phyloP scores from a whole-genome alignment of 805 yeast genomes.

The Spathaspora gorwiae region DNA sequence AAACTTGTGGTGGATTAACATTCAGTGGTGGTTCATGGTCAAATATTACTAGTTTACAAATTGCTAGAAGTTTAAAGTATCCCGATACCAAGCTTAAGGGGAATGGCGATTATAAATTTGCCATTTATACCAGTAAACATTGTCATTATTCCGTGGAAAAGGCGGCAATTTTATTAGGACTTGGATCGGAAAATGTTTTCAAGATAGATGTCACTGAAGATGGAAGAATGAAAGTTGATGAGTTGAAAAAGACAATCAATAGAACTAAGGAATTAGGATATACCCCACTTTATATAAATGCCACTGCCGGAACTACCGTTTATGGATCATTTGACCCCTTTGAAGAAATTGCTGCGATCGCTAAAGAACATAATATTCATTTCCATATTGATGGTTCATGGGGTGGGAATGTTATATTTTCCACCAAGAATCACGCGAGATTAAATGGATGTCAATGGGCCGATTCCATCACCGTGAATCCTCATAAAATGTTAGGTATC shows the following conservation, averaged over 20 bases:
- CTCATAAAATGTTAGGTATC: slow-evolving; percentile 87
- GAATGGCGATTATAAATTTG: slow-evolving; percentile 49
- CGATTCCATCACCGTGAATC: slow-evolving; percentile 74
- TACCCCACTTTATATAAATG: slow-evolving; percentile 72
- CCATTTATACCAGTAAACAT: slow-evolving; percentile 66
- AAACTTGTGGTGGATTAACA: slow-evolving; percentile 73
- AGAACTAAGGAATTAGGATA: slow-evolving; percentile 47
- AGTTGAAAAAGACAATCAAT: slow-evolving; percentile 43
- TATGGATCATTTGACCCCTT: slow-evolving; percentile 79
- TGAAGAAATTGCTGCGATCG: slow-evolving; percentile 47
- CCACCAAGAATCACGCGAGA: slow-evolving; percentile 40
- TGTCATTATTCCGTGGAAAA: slow-evolving; percentile 79
- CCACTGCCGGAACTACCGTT: slow-evolving; percentile 88
- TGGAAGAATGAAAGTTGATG: slow-evolving; percentile 53
- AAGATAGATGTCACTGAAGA: slow-evolving; percentile 53
- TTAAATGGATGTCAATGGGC: slow-evolving; percentile 63
- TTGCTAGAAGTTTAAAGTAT: slow-evolving; percentile 58
- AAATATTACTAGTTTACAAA: slow-evolving; percentile 71
- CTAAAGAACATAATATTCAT: slow-evolving; percentile 59
- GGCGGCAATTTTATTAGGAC: slow-evolving; percentile 71
- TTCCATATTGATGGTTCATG: slow-evolving; percentile 85
- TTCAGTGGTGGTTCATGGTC: slow-evolving; percentile 89
- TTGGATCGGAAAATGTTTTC: slow-evolving; percentile 61
- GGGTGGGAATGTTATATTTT: slow-evolving; percentile 84
- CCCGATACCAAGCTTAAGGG: slow-evolving; percentile 72